Base-by-base conservation (phyloP, 2,329 filamentous ascomycete genomes). In the Diaporthe ampelina region DNA sequence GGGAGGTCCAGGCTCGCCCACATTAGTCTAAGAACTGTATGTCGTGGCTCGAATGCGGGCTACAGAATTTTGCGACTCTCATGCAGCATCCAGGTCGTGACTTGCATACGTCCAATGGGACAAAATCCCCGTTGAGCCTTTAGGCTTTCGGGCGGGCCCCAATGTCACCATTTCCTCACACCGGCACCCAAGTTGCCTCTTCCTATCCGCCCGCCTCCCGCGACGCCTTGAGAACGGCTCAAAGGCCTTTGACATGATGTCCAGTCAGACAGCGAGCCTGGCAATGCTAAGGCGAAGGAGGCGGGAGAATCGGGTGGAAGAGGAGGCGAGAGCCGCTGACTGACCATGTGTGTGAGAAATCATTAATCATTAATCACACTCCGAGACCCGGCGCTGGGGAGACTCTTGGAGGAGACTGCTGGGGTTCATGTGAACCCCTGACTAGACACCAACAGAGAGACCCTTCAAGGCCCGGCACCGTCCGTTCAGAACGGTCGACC, bases 21-120 rank as follows among this genome's bases (percentile, higher is more conserved):
- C 81, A 79, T 80, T 82, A 77, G 81, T 78, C 79, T 78, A 79
- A 79, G 79, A 79, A 77, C 77, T 75, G 45, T 79, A 78, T 84
- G 82, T 84, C 82, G 82, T 84, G 82, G 82, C 82, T 84, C 82
- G 82, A 84, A 83, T 84, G 82, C 82, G 79, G 80, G 79, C 79
- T 75, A 70, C 69, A 76, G 70, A 78, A 77, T 74, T 58, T 74
- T 59, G 74, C 69, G 45, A 72, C 74, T 70, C 72, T 72, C 63
- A 76, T 76, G 74, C 74, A 76, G 74, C 74, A 72, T 75, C 74
- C 74, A 76, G 72, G 72, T 71, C 56, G 54, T 69, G 68, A 50
- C 68, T 70, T 76, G 74, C 74, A 76, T 50, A 69, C 58, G 59
- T 56, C 74, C 74, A 75, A 75, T 75, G 21, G 57, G 52, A 75